A percentile compares a stretch with the other conserved stretches of the same genome.
Conservation (phyloP, 2,329 filamentous ascomycete species). For the Kalaharituber pfeilii region DNA sequence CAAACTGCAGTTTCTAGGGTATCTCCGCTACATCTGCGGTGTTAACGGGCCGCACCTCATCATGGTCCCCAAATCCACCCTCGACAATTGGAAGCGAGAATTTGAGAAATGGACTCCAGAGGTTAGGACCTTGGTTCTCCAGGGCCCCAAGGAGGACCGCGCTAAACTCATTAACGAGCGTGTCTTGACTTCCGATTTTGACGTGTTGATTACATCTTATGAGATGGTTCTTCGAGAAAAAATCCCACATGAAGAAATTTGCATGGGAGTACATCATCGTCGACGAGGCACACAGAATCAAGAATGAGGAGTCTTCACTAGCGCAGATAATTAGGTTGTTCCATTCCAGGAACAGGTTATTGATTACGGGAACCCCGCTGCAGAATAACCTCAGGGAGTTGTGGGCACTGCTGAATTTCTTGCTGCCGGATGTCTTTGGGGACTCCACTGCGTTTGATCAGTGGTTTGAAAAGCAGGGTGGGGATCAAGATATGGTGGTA, state of each 20-base stretch:
- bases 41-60: constrained; percentile 85
- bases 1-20: constrained; percentile 53
- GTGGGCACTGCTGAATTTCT: constrained; percentile 92
- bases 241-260: constrained; percentile 83
- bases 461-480: constrained; percentile 85
- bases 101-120: constrained; percentile 90
- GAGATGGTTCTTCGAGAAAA: constrained; percentile 98
- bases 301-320: constrained; percentile 94
- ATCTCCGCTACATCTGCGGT: constrained; percentile 74
- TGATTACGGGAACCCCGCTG: constrained; percentile 91
- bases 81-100: constrained; percentile 97
- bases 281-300: constrained; percentile 95
- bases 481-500: constrained; percentile 87
- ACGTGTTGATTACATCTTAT: constrained; percentile 96
- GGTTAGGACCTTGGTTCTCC: constrained; percentile 80
- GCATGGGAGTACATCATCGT: constrained; percentile 99
- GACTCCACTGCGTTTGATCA: constrained; percentile 93
- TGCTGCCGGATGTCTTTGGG: constrained; percentile 95
- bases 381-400: constrained; percentile 98
- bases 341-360: constrained; percentile 79
- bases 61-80: constrained; percentile 84
- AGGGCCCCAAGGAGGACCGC: constrained; percentile 89
- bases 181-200: constrained; percentile 85
- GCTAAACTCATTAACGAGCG: constrained; percentile 74
- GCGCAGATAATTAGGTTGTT: constrained; percentile 94